Percentiles rank a stretch among this genome's conserved stretches.
Conservation (phyloP, 2,329 filamentous ascomycete genomes). For the Arachnomyces sp. region DNA sequence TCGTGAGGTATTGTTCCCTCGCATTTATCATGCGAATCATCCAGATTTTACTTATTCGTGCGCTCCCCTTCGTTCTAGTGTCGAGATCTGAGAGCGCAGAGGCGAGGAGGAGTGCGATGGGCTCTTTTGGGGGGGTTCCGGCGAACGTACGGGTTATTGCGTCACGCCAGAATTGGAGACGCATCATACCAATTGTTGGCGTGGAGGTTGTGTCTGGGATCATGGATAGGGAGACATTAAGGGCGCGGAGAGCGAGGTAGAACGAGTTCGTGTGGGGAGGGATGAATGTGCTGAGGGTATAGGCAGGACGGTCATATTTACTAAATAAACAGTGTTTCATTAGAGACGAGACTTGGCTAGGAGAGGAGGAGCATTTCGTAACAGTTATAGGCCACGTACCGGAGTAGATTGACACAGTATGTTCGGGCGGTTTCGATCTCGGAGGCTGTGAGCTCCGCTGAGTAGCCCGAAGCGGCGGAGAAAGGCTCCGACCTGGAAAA, state of each 20-base stretch:
- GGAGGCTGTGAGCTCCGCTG: constrained; percentile 25
- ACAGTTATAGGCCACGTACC: constrained; percentile 27
- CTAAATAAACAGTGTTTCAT: constrained; percentile 37
- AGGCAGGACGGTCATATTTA: constrained; percentile 81
- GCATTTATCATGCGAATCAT: constrained; percentile 68
- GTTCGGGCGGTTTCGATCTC: constrained; percentile 48
- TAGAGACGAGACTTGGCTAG: not conserved
- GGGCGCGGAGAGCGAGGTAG: constrained; percentile 80
- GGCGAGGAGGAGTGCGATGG: constrained; percentile 76
- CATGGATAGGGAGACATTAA: constrained; percentile 86
- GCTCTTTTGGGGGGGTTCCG: constrained; percentile 75
- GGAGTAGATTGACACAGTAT: constrained; percentile 53
- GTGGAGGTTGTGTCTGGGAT: constrained; percentile 86
- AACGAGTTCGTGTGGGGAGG: constrained; percentile 65
- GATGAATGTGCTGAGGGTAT: constrained; percentile 77
- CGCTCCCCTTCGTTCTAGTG: constrained; percentile 37
- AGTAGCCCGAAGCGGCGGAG: constrained; percentile 9
- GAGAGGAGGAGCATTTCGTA: not conserved
- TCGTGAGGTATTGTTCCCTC: constrained; percentile 72
- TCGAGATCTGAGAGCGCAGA: constrained; percentile 56
- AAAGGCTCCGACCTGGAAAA: constrained; percentile 18
- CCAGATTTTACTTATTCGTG: constrained; percentile 60
- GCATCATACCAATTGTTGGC: constrained; percentile 75
- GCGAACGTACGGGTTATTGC: constrained; percentile 69
- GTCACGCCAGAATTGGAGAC: constrained; percentile 93